phyloP scores from a whole-genome alignment of 2,329 filamentous ascomycete genomes.

The Dactylonectria macrodidyma region DNA sequence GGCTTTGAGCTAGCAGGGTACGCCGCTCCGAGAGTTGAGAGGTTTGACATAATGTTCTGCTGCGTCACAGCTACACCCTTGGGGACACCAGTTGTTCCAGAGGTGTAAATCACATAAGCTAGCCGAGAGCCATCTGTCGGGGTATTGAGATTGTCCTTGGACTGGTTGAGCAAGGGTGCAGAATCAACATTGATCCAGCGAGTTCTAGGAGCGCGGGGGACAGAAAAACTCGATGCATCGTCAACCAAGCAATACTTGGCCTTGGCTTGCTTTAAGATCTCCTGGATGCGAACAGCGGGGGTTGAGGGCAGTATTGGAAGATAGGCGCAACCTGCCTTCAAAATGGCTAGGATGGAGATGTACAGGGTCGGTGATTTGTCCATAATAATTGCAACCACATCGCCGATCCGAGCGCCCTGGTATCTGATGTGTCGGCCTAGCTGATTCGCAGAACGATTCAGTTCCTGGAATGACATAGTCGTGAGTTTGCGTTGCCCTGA shows the following conservation, averaged over 20 bases:
- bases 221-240: conserved; percentile 34
- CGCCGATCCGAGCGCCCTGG: conserved; percentile 63
- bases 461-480: conserved; percentile 72
- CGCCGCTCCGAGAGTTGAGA: conserved; percentile 74
- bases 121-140: conserved; percentile 63
- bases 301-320: conserved; percentile 84
- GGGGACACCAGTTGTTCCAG: conserved; percentile 84
- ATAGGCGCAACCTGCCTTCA: conserved; percentile 85
- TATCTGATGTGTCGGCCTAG: conserved; percentile 70
- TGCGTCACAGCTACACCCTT: conserved; percentile 88
- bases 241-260: conserved; percentile 64
- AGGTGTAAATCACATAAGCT: conserved; percentile 87
- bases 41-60: conserved; percentile 81
- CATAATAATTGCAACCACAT: conserved; percentile 81
- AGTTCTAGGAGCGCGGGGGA: conserved; percentile 36
- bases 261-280: conserved; percentile 74
- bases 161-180: conserved; percentile 46
- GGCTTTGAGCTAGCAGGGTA: conserved; percentile 69
- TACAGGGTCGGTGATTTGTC: conserved; percentile 84
- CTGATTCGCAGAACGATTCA: conserved; percentile 76
- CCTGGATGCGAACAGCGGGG: conserved; percentile 71
- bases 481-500: conserved; percentile 48
- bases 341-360: conserved; percentile 78
- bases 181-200: conserved; percentile 54
- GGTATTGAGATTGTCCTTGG: conserved; percentile 55